These are phyloP conservation scores for Blastobotrys illinoisensis DNA, from an alignment of 1,139 yeast species.

Conservation along the genomic window DNA sequence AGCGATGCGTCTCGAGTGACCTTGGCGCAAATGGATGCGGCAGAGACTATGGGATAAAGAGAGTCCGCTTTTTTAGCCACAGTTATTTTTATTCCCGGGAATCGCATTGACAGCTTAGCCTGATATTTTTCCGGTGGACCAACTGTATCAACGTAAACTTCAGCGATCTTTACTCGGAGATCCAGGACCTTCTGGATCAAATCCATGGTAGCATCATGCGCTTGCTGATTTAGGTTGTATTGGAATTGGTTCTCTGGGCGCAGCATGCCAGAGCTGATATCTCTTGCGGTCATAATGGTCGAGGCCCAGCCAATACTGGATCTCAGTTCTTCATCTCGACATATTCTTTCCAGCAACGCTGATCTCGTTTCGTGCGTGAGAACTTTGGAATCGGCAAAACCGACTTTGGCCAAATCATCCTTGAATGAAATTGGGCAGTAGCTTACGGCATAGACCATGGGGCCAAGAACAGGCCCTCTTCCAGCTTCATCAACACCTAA, in stretches of 20 bases:
- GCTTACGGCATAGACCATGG: slow-evolving; percentile 93
- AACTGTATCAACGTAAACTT: slow-evolving; percentile 88
- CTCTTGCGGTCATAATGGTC: slow-evolving; percentile 77
- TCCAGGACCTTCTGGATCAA: slow-evolving; percentile 60
- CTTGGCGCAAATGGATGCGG: slow-evolving; percentile 96
- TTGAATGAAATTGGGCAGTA: slow-evolving; percentile 58
- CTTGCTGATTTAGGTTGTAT: slow-evolving; percentile 88
- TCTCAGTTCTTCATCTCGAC: slow-evolving; percentile 40
- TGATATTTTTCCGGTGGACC: slow-evolving; percentile 91
- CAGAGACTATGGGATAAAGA: slow-evolving; percentile 86
- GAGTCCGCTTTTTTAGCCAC: slow-evolving; percentile 98
- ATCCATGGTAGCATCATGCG: slow-evolving; percentile 87
- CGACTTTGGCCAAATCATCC: slow-evolving; percentile 55
- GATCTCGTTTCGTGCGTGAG: slow-evolving; percentile 69
- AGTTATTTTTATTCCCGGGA: slow-evolving; percentile 62
- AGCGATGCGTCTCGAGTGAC: slow-evolving; percentile 84
- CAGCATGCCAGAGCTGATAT: slow-evolving; percentile 86
- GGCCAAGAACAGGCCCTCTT: slow-evolving; percentile 90
- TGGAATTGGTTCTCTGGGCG: slow-evolving; percentile 47
- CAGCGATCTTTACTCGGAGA: slow-evolving; percentile 56
- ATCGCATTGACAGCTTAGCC: slow-evolving; percentile 58
- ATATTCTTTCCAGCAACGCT: slow-evolving; percentile 54
- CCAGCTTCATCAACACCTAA: slow-evolving; percentile 98
- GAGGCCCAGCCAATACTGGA: slow-evolving; percentile 83
- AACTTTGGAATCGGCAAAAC: slow-evolving; percentile 90